A percentile compares a stretch with the other conserved stretches of the same genome.
These are phyloP conservation scores for Alternaria panax DNA, from an alignment of 2,329 filamentous ascomycete genomes.

Conservation along the genomic window DNA sequence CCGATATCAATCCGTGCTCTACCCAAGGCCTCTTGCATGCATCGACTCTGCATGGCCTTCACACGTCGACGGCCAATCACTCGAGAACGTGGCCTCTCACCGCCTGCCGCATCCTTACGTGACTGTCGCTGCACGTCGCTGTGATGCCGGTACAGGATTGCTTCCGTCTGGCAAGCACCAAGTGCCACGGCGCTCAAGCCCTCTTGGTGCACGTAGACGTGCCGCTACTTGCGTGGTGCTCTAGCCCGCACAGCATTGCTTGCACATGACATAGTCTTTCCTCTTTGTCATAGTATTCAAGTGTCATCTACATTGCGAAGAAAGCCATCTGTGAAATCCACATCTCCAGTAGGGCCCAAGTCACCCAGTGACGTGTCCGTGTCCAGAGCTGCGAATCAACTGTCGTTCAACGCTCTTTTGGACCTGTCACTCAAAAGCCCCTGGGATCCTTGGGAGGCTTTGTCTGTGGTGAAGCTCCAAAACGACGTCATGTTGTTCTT, in stretches of 20 bases:
- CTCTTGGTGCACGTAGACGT: not conserved
- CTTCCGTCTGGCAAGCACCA: slow-evolving; percentile 5
- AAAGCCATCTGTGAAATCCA: slow-evolving; percentile 40
- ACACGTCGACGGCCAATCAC: slow-evolving; percentile 45
- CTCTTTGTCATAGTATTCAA: slow-evolving; percentile 10
- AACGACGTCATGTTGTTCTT: slow-evolving; percentile 30
- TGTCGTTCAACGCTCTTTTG: slow-evolving; percentile 16
- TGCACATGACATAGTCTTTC: not conserved
- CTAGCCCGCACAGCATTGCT: not conserved
- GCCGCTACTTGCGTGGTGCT: slow-evolving; percentile 7
- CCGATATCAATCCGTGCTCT: slow-evolving; percentile 17
- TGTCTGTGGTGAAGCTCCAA: slow-evolving; percentile 29
- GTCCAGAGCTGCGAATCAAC: slow-evolving; percentile 31
- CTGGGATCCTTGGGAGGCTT: slow-evolving; percentile 31
- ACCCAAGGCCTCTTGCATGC: slow-evolving; percentile 20
- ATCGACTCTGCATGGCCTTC: slow-evolving; percentile 23
- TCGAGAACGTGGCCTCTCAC: slow-evolving; percentile 48
- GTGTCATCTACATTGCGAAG: slow-evolving; percentile 31
- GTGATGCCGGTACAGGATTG: slow-evolving; percentile 11
- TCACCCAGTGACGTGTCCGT: slow-evolving; percentile 34
- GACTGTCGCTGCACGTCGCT: slow-evolving; percentile 21
- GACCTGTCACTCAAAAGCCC: slow-evolving; percentile 12
- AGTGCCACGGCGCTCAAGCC: slow-evolving; percentile 8
- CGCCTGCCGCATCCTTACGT: slow-evolving; percentile 30
- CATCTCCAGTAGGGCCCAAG: slow-evolving; percentile 27